phyloP scores from a whole-genome alignment of 2,329 filamentous ascomycete species.

The Fusarium staphyleae region DNA sequence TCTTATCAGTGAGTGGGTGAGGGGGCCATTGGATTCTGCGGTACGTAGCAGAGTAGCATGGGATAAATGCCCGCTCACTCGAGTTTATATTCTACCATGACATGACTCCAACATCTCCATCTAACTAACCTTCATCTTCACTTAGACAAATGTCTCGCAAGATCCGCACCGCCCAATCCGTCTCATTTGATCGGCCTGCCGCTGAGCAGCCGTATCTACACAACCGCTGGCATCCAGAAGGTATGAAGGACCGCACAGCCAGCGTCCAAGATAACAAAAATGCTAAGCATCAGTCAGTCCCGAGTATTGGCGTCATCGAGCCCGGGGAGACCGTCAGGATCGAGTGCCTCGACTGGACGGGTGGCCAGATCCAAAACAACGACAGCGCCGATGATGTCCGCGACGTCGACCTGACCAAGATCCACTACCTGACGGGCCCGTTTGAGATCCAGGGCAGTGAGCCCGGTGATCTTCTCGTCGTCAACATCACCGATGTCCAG shows the following conservation, averaged over 20 bases:
- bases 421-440: constrained; percentile 89
- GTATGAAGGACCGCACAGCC: constrained; percentile 56
- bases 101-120: neutral
- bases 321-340: constrained; percentile 91
- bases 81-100: neutral
- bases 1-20: constrained; percentile 16
- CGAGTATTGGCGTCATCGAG: constrained; percentile 74
- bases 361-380: constrained; percentile 86
- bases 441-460: constrained; percentile 86
- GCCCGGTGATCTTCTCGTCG: constrained; percentile 83
- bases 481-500: constrained; percentile 94
- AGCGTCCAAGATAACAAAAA: neutral
- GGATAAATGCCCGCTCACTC: neutral
- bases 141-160: constrained; percentile 37
- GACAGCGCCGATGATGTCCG: constrained; percentile 89
- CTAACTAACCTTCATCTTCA: no score
- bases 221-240: constrained; percentile 93
- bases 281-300: constrained; percentile 62
- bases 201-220: constrained; percentile 39
- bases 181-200: constrained; percentile 39
- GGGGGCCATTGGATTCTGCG: neutral
- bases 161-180: constrained; percentile 36
- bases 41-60: neutral
- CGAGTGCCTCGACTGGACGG: constrained; percentile 86
- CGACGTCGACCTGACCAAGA: constrained; percentile 81